These are phyloP conservation scores for Solidago caesia DNA, from an alignment of 129 eudicot species.

Conservation along the genomic window DNA sequence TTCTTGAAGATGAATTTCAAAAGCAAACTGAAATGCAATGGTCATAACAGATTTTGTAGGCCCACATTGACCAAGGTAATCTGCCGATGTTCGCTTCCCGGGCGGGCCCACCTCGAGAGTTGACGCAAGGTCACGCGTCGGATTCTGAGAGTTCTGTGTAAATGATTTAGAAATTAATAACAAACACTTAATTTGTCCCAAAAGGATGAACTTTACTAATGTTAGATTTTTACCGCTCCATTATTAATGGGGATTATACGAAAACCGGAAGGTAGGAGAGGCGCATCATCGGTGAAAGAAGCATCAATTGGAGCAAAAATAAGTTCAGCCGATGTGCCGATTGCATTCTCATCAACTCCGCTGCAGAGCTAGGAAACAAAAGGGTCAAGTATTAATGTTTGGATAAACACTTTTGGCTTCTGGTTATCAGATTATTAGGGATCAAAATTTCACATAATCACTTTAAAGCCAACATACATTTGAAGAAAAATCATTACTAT, in stretches of 20 bases:
- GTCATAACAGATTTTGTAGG: constrained; percentile 89
- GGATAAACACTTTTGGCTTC: too few relatives aligned
- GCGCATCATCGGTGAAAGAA: constrained; percentile 95
- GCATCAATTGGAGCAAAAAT: constrained; percentile 96
- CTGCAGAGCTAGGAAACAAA: constrained; percentile 62
- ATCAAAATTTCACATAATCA: too few relatives aligned
- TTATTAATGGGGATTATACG: constrained; percentile 87
- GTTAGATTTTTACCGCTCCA: constrained; percentile 33
- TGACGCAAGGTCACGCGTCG: constrained; percentile 94
- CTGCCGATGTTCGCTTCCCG: constrained; percentile 57
- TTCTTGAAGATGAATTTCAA: constrained; percentile 88
- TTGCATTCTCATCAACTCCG: constrained; percentile 93
- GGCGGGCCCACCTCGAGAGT: constrained; percentile 86
- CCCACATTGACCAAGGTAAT: constrained; percentile 38
- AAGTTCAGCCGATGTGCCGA: constrained; percentile 88
- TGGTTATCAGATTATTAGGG: too few relatives aligned
- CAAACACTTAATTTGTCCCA: background rate
- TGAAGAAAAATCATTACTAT: too few relatives aligned
- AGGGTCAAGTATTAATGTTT: background rate
- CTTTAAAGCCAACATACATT: too few relatives aligned
- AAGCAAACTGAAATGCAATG: constrained; percentile 90
- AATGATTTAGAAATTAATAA: background rate
- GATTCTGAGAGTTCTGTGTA: constrained; percentile 65
- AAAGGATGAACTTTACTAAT: background rate
- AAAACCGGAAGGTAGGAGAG: constrained; percentile 92